Evolutionary conservation across 805 yeast genomes (phyloP).

Genomic region (Priceomyces castillae): DNA sequence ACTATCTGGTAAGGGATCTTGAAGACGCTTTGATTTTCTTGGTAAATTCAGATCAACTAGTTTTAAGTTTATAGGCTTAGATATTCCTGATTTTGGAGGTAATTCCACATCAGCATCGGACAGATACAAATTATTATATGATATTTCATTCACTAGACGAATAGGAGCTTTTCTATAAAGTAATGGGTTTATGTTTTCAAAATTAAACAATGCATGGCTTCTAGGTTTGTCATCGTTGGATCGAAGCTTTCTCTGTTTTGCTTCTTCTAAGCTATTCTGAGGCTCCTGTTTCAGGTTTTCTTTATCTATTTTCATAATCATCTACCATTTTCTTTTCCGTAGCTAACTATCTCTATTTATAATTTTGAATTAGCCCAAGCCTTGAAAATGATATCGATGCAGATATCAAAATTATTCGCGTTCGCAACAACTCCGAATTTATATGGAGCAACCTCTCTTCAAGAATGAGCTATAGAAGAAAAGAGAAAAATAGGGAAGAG

Average conservation of each 20-base stretch:
- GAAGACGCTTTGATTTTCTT: slow-evolving; percentile 18
- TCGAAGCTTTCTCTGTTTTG: slow-evolving; percentile 4
- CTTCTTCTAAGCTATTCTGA: background rate
- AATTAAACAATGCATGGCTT: slow-evolving; percentile 28
- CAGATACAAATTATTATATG: slow-evolving; percentile 10
- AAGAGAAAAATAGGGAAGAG: slow-evolving; percentile 1
- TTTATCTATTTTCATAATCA: background rate
- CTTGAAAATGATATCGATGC: too few species aligned
- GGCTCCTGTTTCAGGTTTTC: background rate
- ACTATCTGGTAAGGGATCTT: slow-evolving; percentile 46
- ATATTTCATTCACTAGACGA: slow-evolving; percentile 6
- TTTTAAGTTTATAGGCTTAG: slow-evolving; percentile 9
- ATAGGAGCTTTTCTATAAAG: slow-evolving; percentile 20
- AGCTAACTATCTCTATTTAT: too few species aligned
- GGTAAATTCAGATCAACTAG: slow-evolving; percentile 14
- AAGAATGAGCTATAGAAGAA: slow-evolving; percentile 4
- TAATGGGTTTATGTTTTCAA: slow-evolving; percentile 30
- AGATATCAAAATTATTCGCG: too few species aligned
- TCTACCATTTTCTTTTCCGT: background rate
- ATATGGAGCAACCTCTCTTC: too few species aligned
- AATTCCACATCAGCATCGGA: slow-evolving; percentile 13
- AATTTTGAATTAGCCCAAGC: too few species aligned
- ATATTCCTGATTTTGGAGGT: slow-evolving; percentile 6
- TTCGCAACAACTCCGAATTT: too few species aligned
- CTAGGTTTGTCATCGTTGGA: slow-evolving; percentile 6